Evolutionary conservation across 495 filamentous ascomycete species (phyloP), one percentile per base, ranked within the genome.

Genomic region (Staphylotrichum longicolle): DNA sequence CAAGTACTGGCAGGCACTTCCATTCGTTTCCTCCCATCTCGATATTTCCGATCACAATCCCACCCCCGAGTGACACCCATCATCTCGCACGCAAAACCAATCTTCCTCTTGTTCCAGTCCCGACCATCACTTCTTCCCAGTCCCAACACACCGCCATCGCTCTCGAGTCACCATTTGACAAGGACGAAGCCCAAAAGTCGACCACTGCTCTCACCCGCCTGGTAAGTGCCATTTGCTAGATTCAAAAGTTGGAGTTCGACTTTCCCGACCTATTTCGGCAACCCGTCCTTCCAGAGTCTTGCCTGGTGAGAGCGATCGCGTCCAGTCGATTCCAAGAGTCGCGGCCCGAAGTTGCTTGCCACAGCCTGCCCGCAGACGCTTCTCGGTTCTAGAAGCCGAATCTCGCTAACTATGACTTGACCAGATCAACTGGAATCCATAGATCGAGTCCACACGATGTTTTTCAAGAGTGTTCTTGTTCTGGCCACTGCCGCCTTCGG

Each of bases 11-110:
- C 27, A 32, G 41, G 12, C 41, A 46, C 54, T 46, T 56, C 54
- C 32, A 46, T 45, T 44, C 14, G 27, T 35, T 56, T 45, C 30
- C 41, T 56, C 30, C 54, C 52, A 45, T 44, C 54, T 46, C 54
- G 12, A 55, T 35, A 56, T 55, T 44, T 32, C 54, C 40, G 11
- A 6, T 30, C 35, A 40, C 50, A 53, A 37, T n/a, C 7, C 20
- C 12, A 39, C 52, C 20, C 12, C 32, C 41, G 6, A 34, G 40
- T 44, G 27, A 27, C 39, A 55, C 41, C 10, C n/a, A 53, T n/a
- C 50, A n/a, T 52, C n/a, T 34, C 32, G 30, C 32, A 5, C 20
- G 20, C 40, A n/a, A 15, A 44, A 2, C 54, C 32, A 30, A n/a
- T 9, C 6, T 56, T 56, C 54, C 40, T 8, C 32, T 55, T 20